Percentiles rank a stretch among this genome's conserved stretches.
These are phyloP conservation scores for Lentinula sp. DNA, from an alignment of 768 basidiomycete genomes.

Conservation along the genomic window DNA sequence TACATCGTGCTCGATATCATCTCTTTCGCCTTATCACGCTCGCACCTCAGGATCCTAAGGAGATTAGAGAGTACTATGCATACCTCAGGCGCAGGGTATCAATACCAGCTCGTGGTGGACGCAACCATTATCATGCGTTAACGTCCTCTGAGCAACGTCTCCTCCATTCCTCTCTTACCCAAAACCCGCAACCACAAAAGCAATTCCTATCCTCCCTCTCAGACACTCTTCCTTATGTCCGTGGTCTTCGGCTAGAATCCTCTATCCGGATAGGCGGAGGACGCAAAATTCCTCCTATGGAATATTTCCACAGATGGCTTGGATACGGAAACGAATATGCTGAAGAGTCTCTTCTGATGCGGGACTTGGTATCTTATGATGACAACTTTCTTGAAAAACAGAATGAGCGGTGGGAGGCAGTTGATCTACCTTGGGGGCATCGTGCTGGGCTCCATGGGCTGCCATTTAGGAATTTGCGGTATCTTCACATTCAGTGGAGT, in stretches of 20 bases:
- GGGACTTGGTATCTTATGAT: neutral
- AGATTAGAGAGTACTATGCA: neutral
- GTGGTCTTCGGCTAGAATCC: neutral
- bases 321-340: neutral
- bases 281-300: neutral
- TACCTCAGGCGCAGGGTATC: neutral
- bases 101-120: neutral
- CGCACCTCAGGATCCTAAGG: neutral
- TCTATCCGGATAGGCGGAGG: neutral
- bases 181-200: neutral
- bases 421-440: conserved; percentile 3
- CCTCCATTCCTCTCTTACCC: neutral
- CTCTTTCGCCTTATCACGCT: neutral
- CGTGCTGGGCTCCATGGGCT: neutral
- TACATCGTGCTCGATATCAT: neutral
- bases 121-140: neutral
- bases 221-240: neutral
- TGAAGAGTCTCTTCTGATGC: neutral
- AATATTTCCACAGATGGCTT: neutral
- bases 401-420: neutral
- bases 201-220: neutral
- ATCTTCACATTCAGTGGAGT: neutral
- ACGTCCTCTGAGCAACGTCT: neutral
- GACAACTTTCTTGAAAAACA: neutral
- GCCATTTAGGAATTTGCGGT: neutral